A percentile compares a stretch with the other conserved stretches of the same genome.
Evolutionary conservation across 139 green algal species (phyloP).

Genomic region (Dunaliella sp.): DNA sequence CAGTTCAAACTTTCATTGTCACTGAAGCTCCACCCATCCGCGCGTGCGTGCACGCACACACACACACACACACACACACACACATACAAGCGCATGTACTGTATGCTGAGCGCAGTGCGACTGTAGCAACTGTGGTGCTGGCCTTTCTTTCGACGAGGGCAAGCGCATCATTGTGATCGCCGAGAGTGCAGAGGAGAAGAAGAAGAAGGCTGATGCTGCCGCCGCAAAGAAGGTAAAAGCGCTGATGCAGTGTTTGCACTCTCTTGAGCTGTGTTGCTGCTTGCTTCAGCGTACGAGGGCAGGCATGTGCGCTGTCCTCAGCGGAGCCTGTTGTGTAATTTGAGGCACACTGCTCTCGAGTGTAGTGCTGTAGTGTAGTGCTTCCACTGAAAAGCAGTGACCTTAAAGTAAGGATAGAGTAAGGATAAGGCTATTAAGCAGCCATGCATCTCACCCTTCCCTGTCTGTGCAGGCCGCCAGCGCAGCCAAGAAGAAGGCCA

Average conservation of each 20-base stretch:
- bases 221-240: constrained; percentile 21
- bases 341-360: no score
- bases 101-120: constrained; percentile 20
- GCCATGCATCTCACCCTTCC: no score
- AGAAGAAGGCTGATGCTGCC: constrained; percentile 31
- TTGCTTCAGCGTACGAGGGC: constrained; percentile 24
- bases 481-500: constrained; percentile 52
- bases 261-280: not conserved
- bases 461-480: no score
- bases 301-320: no score
- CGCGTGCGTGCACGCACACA: not conserved
- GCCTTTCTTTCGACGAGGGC: constrained; percentile 67
- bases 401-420: no score
- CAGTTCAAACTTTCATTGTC: no score
- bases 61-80: no score
- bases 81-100: no score
- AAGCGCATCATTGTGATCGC: constrained; percentile 64
- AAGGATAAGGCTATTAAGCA: no score
- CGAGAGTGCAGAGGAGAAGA: constrained; percentile 52
- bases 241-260: not conserved
- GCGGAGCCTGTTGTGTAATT: no score
- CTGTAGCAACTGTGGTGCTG: constrained; percentile 71
- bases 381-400: no score
- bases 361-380: constrained; percentile 42
- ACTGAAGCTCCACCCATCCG: no score